These are phyloP conservation scores for Ulota crispa DNA, from an alignment of 225 moss, liverwort and hornwort species.

Conservation along the genomic window DNA sequence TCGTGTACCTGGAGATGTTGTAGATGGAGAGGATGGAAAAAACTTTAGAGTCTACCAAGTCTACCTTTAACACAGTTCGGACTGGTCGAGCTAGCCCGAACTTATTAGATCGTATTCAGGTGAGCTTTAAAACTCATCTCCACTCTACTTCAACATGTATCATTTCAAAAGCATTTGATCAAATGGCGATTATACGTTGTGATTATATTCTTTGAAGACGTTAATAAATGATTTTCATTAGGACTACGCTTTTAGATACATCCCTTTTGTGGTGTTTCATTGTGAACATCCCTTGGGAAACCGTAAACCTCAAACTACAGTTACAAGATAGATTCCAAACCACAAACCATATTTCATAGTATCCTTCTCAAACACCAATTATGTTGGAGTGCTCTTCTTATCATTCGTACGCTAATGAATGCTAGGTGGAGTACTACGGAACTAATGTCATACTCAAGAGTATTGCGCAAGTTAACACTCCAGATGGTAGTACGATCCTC, in stretches of 20 bases:
- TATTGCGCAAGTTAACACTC: constrained; percentile 91
- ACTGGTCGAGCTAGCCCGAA: constrained; percentile 87
- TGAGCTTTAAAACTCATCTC: constrained; percentile 23
- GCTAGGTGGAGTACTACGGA: constrained; percentile 93
- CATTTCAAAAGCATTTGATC: not conserved
- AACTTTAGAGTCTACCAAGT: constrained; percentile 71
- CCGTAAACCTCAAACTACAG: not conserved
- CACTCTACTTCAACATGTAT: constrained; percentile 2
- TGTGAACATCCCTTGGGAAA: not conserved
- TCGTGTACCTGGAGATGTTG: constrained; percentile 13
- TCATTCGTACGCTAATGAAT: constrained; percentile 15
- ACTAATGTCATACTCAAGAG: constrained; percentile 81
- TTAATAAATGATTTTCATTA: not conserved
- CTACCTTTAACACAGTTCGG: constrained; percentile 79
- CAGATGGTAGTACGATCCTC: constrained; percentile 91
- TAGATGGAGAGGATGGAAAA: constrained; percentile 99
- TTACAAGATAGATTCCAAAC: not conserved
- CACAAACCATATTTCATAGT: not conserved
- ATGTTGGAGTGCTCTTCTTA: constrained; percentile 11
- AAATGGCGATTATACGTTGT: not conserved
- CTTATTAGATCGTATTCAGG: constrained; percentile 92
- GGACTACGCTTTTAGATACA: not conserved
- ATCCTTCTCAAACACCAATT: not conserved
- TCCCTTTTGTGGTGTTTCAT: not conserved
- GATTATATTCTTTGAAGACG: not conserved